phyloP scores from a whole-genome alignment of 163 green algal species.

The Scenedesmus sp. region DNA sequence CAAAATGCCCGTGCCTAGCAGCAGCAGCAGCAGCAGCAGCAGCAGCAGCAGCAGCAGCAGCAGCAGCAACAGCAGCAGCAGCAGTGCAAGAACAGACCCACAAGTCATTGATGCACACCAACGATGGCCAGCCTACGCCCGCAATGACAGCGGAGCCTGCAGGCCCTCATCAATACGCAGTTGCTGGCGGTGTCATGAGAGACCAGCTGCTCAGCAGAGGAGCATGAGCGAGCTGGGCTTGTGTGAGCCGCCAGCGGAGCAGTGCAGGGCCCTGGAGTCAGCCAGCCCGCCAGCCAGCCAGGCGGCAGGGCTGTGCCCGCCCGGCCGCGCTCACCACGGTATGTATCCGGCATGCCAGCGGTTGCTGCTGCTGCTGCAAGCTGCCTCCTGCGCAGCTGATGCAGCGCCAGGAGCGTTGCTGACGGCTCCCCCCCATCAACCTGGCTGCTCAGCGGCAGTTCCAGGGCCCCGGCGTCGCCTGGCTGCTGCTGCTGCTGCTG shows the following conservation, averaged over 20 bases:
- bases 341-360: background rate
- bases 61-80: too few relatives aligned
- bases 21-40: conserved; percentile 5
- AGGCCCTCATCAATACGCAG: background rate
- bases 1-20: background rate
- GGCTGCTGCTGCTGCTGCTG: background rate
- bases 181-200: too few relatives aligned
- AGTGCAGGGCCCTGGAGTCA: background rate
- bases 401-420: background rate
- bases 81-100: too few relatives aligned
- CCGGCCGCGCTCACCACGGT: background rate
- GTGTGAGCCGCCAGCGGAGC: too few relatives aligned
- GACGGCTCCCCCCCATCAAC: background rate
- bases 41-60: too few relatives aligned
- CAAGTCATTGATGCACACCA: too few relatives aligned
- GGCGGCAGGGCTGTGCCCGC: background rate
- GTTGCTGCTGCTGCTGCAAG: background rate
- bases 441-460: background rate
- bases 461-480: background rate
- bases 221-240: too few relatives aligned
- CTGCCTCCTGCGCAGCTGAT: background rate
- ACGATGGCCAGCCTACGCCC: too few relatives aligned
- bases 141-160: background rate
- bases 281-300: background rate
- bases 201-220: too few relatives aligned